Percentiles rank a stretch among this genome's conserved stretches.
Conservation (phyloP, 2,329 filamentous ascomycete genomes). For the Epichloe coenophiala region DNA sequence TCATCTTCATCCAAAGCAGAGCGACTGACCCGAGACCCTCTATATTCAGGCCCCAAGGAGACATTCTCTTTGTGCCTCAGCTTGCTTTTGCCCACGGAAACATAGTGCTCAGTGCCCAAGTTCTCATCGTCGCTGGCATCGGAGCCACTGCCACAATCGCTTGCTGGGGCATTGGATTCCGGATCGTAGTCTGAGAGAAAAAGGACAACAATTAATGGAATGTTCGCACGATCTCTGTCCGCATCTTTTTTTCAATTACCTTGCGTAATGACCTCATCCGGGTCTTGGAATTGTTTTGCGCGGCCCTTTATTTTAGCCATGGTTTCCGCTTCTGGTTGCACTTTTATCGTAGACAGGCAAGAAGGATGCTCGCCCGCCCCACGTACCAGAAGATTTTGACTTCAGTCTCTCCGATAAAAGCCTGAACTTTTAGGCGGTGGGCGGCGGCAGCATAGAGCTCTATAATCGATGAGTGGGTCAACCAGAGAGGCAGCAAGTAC, state of each 20-base stretch:
- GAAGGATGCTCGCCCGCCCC: conserved; percentile 9
- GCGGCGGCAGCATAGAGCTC: conserved; percentile 26
- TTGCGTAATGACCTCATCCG: conserved; percentile 46
- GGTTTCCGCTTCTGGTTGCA: conserved; percentile 12
- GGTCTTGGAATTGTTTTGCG: conserved; percentile 47
- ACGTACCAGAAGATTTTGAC: conserved; percentile 18
- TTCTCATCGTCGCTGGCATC: conserved; percentile 36
- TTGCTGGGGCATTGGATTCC: conserved; percentile 49
- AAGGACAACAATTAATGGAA: neutral
- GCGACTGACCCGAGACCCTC: conserved; percentile 62
- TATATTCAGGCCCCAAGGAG: conserved; percentile 65
- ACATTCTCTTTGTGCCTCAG: conserved; percentile 59
- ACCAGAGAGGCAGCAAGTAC: neutral
- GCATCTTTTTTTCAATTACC: conserved; percentile 35
- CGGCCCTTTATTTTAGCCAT: conserved; percentile 41
- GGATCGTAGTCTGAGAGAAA: conserved; percentile 60
- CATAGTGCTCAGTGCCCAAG: conserved; percentile 75
- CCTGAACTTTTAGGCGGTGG: conserved; percentile 39
- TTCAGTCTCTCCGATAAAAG: neutral
- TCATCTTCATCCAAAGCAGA: conserved; percentile 46
- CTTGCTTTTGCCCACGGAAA: conserved; percentile 70
- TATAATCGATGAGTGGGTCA: neutral
- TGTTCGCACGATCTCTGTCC: neutral
- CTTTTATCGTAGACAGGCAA: conserved; percentile 1
- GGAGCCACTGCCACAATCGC: conserved; percentile 38